Evolutionary conservation across 305 asterid genomes (phyloP), one percentile per base, ranked within the genome.

Genomic region (Fraxinus latifolia): DNA sequence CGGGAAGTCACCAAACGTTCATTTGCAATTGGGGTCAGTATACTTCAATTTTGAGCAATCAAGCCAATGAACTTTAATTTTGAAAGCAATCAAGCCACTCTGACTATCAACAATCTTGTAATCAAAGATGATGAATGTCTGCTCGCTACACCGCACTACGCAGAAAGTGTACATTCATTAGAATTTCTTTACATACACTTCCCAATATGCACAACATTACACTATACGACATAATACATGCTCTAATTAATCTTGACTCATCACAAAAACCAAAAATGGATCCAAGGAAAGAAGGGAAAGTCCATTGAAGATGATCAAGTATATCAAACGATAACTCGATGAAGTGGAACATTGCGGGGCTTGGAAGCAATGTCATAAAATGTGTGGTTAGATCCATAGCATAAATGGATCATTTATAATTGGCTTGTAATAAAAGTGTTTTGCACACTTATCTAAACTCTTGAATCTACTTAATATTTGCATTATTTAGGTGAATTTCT

Each of bases 361-460:
- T 8, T 25, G 73, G n/a, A 25, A 19, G 34, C 32, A 65, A 23
- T 65, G 31, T 25, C 5, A 0, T 9, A 25, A 27, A 65, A n/a
- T 5, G 27, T 19, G 6, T 17, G 60, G 86, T 77, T 80, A 80
- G 82, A 58, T 23, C 60, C 8, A 42, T 68, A 44, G 25, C 17
- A 32, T 12, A 29, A 75, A 65, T 27, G 71, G 47, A 50, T 84
- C 80, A 78, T 77, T 77, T 78, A 72, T 62, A 80, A 78, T 83
- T 86, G 37, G 86, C 34, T 60, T 1, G 0, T 37, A 37, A 37
- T 37, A 37, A 37, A 7, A 37, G 14, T 8, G 0, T 7, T 8
- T 37, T 37, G 12, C 3, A 37, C 47, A 37, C 47, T 37, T 0
- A 37, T 7, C 47, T 3, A 8, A 37, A 37, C 47, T 37, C 47